Evolutionary conservation across 2,329 filamentous ascomycete species (phyloP).

Genomic region (Botrytis galanthina): DNA sequence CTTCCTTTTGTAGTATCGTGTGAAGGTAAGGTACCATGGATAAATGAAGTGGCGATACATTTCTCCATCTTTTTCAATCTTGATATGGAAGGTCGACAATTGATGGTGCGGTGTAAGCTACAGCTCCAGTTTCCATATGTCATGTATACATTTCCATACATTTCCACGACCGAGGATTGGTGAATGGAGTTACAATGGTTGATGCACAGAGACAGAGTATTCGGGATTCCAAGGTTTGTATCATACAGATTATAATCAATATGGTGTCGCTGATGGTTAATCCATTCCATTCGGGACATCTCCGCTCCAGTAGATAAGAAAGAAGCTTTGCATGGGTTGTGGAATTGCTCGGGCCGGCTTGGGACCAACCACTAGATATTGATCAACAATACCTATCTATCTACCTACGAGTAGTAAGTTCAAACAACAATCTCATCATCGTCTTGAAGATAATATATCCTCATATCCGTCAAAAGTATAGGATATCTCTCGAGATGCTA

Average conservation of each 20-base stretch:
- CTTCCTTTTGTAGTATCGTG: slow-evolving; percentile 16
- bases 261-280: background rate
- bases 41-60: background rate
- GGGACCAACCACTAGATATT: background rate
- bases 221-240: too few relatives aligned
- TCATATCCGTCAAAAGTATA: background rate
- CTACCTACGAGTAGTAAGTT: background rate
- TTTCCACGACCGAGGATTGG: background rate
- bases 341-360: background rate
- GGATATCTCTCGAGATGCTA: background rate
- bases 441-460: background rate
- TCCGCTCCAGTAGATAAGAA: background rate
- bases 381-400: background rate
- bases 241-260: too few relatives aligned
- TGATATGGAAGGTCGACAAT: slow-evolving; percentile 8
- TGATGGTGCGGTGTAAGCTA: background rate
- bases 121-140: background rate
- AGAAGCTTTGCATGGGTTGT: background rate
- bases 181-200: background rate
- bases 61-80: slow-evolving; percentile 3
- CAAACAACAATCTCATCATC: background rate
- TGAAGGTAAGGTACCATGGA: slow-evolving; percentile 4
- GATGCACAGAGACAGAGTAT: too few relatives aligned
- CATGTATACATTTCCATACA: background rate
- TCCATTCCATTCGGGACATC: background rate